Evolutionary conservation across 129 eudicot species (phyloP).

Genomic region (Helichrysum umbraculigerum): DNA sequence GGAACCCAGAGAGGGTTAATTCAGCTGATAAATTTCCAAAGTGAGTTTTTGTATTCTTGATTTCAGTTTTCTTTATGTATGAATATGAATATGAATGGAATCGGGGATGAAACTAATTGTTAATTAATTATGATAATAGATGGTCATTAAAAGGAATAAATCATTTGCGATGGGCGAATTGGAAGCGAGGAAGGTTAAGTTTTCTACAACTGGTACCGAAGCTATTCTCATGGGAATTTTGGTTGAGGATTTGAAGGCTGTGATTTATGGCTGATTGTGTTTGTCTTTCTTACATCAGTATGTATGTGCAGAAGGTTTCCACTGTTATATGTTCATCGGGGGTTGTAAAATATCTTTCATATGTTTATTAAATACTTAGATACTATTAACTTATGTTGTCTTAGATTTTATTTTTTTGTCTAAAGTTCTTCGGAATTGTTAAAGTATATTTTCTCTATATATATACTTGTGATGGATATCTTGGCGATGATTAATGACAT

Average conservation of each 20-base stretch:
- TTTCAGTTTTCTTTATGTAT: constrained; percentile 3
- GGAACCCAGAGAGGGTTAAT: constrained; percentile 55
- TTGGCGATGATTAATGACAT: too few species aligned
- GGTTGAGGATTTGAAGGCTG: constrained; percentile 76
- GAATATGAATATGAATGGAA: constrained; percentile 26
- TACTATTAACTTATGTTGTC: too few species aligned
- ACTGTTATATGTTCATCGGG: too few species aligned
- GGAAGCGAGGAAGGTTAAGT: constrained; percentile 81
- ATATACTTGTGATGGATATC: too few species aligned
- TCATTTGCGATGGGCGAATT: constrained; percentile 72
- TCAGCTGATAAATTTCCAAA: constrained; percentile 56
- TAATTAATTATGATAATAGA: constrained; percentile 34
- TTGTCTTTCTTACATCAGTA: too few species aligned
- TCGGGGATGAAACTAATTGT: constrained; percentile 21
- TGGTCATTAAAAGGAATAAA: constrained; percentile 84
- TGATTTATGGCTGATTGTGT: too few species aligned
- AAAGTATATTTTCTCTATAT: too few species aligned
- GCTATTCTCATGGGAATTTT: constrained; percentile 76
- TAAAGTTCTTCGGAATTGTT: too few species aligned
- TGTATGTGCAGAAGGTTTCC: too few species aligned
- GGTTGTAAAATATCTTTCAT: too few species aligned
- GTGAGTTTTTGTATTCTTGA: constrained; percentile 47
- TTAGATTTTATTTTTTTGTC: too few species aligned
- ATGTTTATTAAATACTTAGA: too few species aligned
- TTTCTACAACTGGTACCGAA: constrained; percentile 62